Base-by-base conservation (phyloP, 192 early-diverging fungal species). In the Glomus cerebriforme region DNA sequence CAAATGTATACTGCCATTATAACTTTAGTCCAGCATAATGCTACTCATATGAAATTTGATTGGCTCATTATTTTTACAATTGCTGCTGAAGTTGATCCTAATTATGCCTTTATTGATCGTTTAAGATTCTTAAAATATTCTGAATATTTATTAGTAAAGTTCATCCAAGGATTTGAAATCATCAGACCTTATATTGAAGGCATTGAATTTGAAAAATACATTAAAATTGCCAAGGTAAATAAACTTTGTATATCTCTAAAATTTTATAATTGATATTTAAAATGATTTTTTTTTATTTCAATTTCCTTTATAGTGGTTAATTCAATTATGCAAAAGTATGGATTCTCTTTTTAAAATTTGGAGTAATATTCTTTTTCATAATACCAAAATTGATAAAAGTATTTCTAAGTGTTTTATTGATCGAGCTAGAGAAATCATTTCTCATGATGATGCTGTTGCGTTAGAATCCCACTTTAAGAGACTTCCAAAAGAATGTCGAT, bases 31-130 rank as follows among this genome's bases (percentile, higher is more conserved):
- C 22, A 37, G 1, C 66, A 68, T n/a, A 68, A 35, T 37, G 29
- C 19, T 39, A 13, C n/a, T 0, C 22, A n/a, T 3, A n/a, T 19
- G 10, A 2, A 6, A 39, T 37, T 37, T 13, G 35, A 68, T 39
- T 68, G 66, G 66, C 66, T 68, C 7, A 68, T 34, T 7, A 37
- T 68, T 39, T 68, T 68, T 68, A 12, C 17, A 19, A 35, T 35
- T n/a, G 66, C 66, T 3, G 17, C 32, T n/a, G 22, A 39, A n/a
- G 19, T 68, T 22, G 66, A 68, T n/a, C 66, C 66, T 12, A 37
- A 68, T 7, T 68, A 43, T 39, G 22, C 22, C 8, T 68, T 68
- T 2, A 43, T 68, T 35, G 32, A 68, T 68, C n/a, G 22, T n/a
- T 19, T 68, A 22, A n/a, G 17, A 22, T 3, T 6, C 7, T 35